Conservation (phyloP, 2,329 filamentous ascomycete genomes). For the Trichoderma citrinoviride region DNA sequence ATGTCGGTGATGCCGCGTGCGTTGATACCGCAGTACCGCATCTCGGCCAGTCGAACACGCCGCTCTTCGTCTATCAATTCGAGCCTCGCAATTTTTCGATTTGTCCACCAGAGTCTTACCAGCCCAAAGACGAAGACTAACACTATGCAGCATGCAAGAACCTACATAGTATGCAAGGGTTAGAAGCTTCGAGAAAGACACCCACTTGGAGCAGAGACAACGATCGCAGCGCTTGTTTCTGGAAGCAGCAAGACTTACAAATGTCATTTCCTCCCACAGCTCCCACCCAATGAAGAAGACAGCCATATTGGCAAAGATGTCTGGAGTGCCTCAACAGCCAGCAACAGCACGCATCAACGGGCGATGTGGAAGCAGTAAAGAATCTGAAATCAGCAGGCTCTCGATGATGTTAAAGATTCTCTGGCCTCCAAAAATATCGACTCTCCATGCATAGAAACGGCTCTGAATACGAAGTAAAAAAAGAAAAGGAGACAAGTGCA, state of each 20-base stretch:
- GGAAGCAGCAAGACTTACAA: slow-evolving; percentile 57
- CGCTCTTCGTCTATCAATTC: slow-evolving; percentile 66
- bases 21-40: slow-evolving; percentile 54
- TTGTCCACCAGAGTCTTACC: slow-evolving; percentile 63
- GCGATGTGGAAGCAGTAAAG: neutral
- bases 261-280: slow-evolving; percentile 86
- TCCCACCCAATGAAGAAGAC: slow-evolving; percentile 68
- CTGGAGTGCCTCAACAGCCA: neutral
- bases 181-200: neutral
- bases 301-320: slow-evolving; percentile 28
- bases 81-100: slow-evolving; percentile 54
- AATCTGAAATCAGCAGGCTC: neutral
- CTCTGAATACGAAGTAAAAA: neutral
- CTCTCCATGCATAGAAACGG: neutral
- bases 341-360: neutral
- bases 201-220: neutral
- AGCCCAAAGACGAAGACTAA: slow-evolving; percentile 67
- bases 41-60: slow-evolving; percentile 50
- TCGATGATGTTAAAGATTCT: neutral
- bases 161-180: slow-evolving; percentile 44
- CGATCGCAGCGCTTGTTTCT: neutral
- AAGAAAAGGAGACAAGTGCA: neutral
- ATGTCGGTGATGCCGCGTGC: slow-evolving; percentile 53
- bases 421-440: neutral
- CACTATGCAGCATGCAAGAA: slow-evolving; percentile 68